phyloP scores from a whole-genome alignment of 164 flowering plant genomes.

The Amborella trichopoda region DNA sequence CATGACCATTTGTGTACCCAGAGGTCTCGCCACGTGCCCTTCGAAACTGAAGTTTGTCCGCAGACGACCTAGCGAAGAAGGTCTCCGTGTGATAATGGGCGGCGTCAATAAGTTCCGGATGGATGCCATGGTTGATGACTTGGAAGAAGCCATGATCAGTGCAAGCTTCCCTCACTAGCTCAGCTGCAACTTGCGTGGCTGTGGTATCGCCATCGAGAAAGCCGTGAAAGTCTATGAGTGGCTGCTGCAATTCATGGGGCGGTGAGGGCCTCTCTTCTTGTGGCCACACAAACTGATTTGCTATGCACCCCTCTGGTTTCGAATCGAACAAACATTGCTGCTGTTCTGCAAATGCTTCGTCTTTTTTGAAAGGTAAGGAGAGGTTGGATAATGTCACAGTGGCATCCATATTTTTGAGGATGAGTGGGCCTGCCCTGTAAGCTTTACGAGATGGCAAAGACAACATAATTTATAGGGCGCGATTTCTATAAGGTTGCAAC shows the following conservation, averaged over 20 bases:
- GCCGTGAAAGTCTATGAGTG: slow-evolving; percentile 34
- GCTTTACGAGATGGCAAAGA: too few relatives aligned
- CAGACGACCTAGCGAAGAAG: slow-evolving; percentile 35
- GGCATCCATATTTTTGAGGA: too few relatives aligned
- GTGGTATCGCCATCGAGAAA: slow-evolving; percentile 36
- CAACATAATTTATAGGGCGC: too few relatives aligned
- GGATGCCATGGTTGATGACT: slow-evolving; percentile 51
- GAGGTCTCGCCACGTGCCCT: slow-evolving; percentile 41
- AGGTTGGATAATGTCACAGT: too few relatives aligned
- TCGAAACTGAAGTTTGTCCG: slow-evolving; percentile 38
- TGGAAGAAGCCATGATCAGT: slow-evolving; percentile 51
- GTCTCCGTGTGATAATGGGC: slow-evolving; percentile 30
- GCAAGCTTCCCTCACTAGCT: slow-evolving; percentile 36
- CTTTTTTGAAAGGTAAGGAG: too few relatives aligned
- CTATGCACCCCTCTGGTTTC: too few relatives aligned
- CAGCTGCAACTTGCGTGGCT: slow-evolving; percentile 9
- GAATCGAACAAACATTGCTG: too few relatives aligned
- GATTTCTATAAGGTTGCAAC: too few relatives aligned
- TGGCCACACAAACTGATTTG: slow-evolving; percentile 62
- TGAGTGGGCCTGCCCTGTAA: too few relatives aligned
- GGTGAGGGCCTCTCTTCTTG: slow-evolving; percentile 42
- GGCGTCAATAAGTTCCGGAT: slow-evolving; percentile 18
- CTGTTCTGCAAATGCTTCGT: too few relatives aligned
- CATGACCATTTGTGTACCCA: slow-evolving; percentile 65
- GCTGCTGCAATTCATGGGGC: slow-evolving; percentile 25